Evolutionary conservation across 1,284 basidiomycete genomes (phyloP), one percentile per base, ranked within the genome.

Genomic region (Ceratobasidium sp.): DNA sequence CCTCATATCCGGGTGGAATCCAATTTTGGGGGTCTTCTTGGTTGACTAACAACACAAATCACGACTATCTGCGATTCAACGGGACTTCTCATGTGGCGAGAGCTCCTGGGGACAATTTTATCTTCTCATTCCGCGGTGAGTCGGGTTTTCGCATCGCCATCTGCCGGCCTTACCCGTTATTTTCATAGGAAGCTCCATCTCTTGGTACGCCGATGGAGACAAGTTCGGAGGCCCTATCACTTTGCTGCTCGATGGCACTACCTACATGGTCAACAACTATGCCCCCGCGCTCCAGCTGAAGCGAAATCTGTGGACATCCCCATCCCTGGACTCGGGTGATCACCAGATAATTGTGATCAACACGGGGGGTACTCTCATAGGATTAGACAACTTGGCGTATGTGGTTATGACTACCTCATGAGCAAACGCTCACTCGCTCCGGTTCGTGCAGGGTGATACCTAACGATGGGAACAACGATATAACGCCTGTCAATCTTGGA

Each of bases 121-220:
- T 53, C 8, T 53, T 53, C 11, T 53, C 51, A 12, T 53, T 53
- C 18, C 51, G 51, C 14, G 51, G 51, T 30, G 48, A 53, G 51
- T 11, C 9, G 12, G 7, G 12, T 28, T 12, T n/a, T 49, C 21
- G 8, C 48, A 28, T 33, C 30, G 30, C 30, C 30, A 33, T 33
- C 30, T 2, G 6, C 30, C 25, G 51, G 8, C 21, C 16, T 30
- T 25, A 23, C 23, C 21, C 14, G 1, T 1, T 5, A 53, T 28
- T 5, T 18, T 28, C 25, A 53, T 30, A 53, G 51, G 51, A 53
- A 53, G 51, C 25, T 25, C 51, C 23, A 53, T 53, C 9, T 53
- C 51, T 3, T 53, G 51, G 51, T 28, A 25, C 25, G 51, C 51
- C 1, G 51, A 53, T 18, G 6, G 25, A 30, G 25, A 28, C 11